Evolutionary conservation across 139 green algal genomes (phyloP), one percentile per base, ranked within the genome.

Genomic region (Limnomonas spitsbergensis): DNA sequence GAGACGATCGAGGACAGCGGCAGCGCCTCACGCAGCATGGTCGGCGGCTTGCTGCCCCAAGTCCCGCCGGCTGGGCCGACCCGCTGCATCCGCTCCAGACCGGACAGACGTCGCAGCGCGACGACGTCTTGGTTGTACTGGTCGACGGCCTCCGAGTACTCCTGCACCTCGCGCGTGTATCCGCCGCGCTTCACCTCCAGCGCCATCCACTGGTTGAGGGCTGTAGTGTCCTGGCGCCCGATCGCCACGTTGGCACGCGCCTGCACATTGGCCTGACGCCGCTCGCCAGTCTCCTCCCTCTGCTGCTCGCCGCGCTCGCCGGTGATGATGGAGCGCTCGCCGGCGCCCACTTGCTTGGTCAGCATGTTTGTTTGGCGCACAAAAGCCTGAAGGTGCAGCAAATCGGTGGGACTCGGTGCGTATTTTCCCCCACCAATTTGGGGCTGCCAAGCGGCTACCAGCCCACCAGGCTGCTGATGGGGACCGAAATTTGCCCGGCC

Each of bases 61-160:
- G 56, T 68, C 3, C 73, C 73, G 7, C 80, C 80, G 2, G 80
- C 53, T 3, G 80, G 75, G 14, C 80, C 80, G 3, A 81, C 32
- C 0, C 75, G 69, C 7, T 67, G 53, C 69, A 69, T 66, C 32
- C 80, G 80, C 9, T 69, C 80, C 20, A 70, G 40, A 29, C 69
- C 75, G 32, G 80, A 75, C 54, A 76, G 38, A 6, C 75, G 38
- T 31, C 75, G 69, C 53, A 81, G 75, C 26, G 69, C 39, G 26
- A 84, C 80, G 53, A 73, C n/a, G 39, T 84, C 69, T 0, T 40
- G 32, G n/a, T 80, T 75, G 36, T 56, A 73, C 69, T 54, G 29
- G 35, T 79, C 53, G 0, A 69, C 27, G 34, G 40, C 38, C 0
- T 75, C 47, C 39, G 76, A 67, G 54, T 79, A 69, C 38, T 66